phyloP scores from a whole-genome alignment of 129 eudicot genomes.

The Chrysanthemum seticuspe region DNA sequence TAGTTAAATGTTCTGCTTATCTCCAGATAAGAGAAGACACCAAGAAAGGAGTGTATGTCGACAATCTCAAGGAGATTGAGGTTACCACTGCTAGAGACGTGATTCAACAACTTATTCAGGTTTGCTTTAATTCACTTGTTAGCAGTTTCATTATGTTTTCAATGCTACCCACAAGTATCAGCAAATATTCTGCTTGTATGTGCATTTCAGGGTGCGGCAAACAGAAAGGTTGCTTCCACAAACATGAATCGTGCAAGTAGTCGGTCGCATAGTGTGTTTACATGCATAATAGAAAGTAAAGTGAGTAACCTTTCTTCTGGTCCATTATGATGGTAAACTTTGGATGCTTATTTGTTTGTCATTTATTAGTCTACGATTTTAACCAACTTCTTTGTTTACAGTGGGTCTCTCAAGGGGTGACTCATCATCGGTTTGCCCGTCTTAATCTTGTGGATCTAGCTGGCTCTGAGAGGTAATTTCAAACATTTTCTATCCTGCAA shows the following conservation, averaged over 20 bases:
- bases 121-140: constrained; percentile 24
- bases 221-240: constrained; percentile 98
- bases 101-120: constrained; percentile 95
- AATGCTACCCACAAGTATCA: too few species aligned
- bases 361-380: background rate
- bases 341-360: constrained; percentile 7
- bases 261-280: constrained; percentile 98
- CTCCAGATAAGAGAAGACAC: constrained; percentile 92
- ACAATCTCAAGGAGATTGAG: constrained; percentile 82
- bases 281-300: constrained; percentile 90
- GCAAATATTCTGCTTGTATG: too few species aligned
- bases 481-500: background rate
- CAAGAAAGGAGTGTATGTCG: constrained; percentile 93
- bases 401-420: constrained; percentile 98
- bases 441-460: constrained; percentile 98
- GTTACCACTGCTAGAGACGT: constrained; percentile 93
- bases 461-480: constrained; percentile 95
- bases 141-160: constrained; percentile 3
- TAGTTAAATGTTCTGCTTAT: constrained; percentile 8
- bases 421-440: constrained; percentile 95
- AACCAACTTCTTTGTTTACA: constrained; percentile 34
- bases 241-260: constrained; percentile 99
- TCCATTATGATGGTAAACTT: background rate
- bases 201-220: constrained; percentile 76
- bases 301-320: constrained; percentile 38